Percentiles rank a stretch among this genome's conserved stretches.
Evolutionary conservation across 192 early-diverging fungal genomes (phyloP).

Genomic region (Linnemannia elongata): DNA sequence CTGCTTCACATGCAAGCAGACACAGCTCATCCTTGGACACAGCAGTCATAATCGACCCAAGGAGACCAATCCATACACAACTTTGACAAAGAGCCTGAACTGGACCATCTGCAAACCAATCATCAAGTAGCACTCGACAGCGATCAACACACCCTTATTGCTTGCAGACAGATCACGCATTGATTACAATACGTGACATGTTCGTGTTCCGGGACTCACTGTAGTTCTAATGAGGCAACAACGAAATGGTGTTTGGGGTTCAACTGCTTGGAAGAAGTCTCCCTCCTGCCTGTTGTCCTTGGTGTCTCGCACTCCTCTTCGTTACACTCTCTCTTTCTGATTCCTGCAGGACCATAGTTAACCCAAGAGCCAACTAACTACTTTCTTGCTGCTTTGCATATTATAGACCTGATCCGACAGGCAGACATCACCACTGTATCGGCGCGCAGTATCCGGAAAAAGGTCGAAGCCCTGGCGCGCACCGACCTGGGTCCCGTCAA

Average conservation of each 20-base stretch:
- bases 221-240: not conserved
- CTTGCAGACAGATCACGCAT: not conserved
- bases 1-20: too few relatives aligned
- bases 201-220: not conserved
- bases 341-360: not conserved
- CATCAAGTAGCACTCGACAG: not conserved
- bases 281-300: not conserved
- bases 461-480: constrained; percentile 45
- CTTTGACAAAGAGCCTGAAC: too few relatives aligned
- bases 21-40: not conserved
- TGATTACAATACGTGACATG: not conserved
- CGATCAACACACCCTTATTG: not conserved
- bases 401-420: constrained; percentile 38
- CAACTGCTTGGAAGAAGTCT: not conserved
- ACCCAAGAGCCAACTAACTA: not conserved
- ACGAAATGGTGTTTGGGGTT: not conserved
- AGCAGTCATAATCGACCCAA: too few relatives aligned
- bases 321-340: not conserved
- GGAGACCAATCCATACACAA: not conserved
- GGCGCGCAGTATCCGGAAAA: constrained; percentile 49
- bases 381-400: not conserved
- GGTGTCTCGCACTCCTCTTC: not conserved
- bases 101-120: too few relatives aligned
- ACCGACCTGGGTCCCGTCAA: constrained; percentile 37
- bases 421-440: constrained; percentile 57